Percentiles rank a stretch among this genome's conserved stretches.
Conservation (phyloP, 2,329 filamentous ascomycete species). For the Neoascochyta sp. region DNA sequence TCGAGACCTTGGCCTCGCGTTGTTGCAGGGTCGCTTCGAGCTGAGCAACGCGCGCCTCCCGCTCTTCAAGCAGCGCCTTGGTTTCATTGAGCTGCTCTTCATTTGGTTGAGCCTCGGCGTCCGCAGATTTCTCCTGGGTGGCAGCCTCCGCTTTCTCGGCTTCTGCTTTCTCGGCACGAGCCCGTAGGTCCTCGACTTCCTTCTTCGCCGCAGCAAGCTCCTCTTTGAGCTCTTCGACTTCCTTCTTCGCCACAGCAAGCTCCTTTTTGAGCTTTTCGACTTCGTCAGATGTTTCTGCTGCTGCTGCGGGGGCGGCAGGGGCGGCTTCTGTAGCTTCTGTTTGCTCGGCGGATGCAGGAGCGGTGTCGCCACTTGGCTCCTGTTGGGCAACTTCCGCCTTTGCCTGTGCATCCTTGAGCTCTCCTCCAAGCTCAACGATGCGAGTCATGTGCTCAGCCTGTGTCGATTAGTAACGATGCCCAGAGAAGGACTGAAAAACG, state of each 20-base stretch:
- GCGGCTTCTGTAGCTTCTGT: conserved; percentile 7
- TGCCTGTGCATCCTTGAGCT: conserved; percentile 30
- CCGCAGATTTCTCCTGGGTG: conserved; percentile 6
- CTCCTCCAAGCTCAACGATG: conserved; percentile 33
- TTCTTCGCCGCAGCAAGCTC: conserved; percentile 45
- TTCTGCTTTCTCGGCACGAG: conserved; percentile 29
- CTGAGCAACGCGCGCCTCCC: conserved; percentile 20
- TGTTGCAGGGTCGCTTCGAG: conserved; percentile 47
- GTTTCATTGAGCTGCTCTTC: conserved; percentile 41
- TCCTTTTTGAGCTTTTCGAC: conserved; percentile 19
- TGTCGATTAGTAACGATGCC: conserved; percentile 15
- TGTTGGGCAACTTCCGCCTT: conserved; percentile 11
- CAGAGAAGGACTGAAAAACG: too few species aligned
- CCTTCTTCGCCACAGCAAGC: conserved; percentile 32
- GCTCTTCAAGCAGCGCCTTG: conserved; percentile 32
- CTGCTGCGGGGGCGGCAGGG: conserved; percentile 4
- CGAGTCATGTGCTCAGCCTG: conserved; percentile 41
- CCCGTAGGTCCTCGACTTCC: conserved; percentile 46
- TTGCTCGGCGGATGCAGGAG: conserved; percentile 3
- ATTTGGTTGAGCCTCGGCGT: conserved; percentile 47
- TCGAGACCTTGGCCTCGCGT: conserved; percentile 14
- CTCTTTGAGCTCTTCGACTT: conserved; percentile 38
- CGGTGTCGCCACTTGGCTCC: conserved; percentile 7
- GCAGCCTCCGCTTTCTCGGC: too few species aligned
- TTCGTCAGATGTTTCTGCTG: conserved; percentile 13